phyloP scores from a whole-genome alignment of 169 alveolate genomes.

The Theileria parva region DNA sequence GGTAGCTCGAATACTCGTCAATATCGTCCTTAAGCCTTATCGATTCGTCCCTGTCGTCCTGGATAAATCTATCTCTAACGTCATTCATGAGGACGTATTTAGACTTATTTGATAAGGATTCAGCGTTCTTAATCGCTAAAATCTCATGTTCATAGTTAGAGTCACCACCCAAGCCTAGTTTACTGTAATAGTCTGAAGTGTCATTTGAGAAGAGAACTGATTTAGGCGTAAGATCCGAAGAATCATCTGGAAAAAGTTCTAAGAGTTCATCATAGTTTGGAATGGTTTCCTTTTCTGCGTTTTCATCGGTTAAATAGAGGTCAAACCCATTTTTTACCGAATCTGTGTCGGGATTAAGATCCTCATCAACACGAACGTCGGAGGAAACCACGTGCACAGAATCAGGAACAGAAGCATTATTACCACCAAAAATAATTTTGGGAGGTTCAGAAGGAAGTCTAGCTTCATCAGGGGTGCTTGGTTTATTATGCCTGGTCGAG shows the following conservation, averaged over 20 bases:
- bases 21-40: slow-evolving; percentile 75
- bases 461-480: not conserved
- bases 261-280: not conserved
- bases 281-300: not conserved
- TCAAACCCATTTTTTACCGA: not conserved
- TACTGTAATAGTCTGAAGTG: not conserved
- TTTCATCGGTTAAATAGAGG: not conserved
- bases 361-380: not conserved
- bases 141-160: not conserved
- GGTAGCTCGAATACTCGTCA: slow-evolving; percentile 78
- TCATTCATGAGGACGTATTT: slow-evolving; percentile 79
- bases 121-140: not conserved
- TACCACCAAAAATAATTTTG: not conserved
- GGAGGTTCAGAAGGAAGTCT: not conserved
- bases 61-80: slow-evolving; percentile 79
- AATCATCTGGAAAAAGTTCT: slow-evolving; percentile 19
- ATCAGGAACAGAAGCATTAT: not conserved
- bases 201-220: not conserved
- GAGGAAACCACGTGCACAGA: not conserved
- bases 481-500: slow-evolving; percentile 9
- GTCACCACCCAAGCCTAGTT: not conserved
- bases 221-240: not conserved
- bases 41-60: slow-evolving; percentile 75
- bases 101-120: slow-evolving; percentile 63
- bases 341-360: not conserved